Conservation (phyloP, 441 rosid genomes). For the Aquilaria agallochum region DNA sequence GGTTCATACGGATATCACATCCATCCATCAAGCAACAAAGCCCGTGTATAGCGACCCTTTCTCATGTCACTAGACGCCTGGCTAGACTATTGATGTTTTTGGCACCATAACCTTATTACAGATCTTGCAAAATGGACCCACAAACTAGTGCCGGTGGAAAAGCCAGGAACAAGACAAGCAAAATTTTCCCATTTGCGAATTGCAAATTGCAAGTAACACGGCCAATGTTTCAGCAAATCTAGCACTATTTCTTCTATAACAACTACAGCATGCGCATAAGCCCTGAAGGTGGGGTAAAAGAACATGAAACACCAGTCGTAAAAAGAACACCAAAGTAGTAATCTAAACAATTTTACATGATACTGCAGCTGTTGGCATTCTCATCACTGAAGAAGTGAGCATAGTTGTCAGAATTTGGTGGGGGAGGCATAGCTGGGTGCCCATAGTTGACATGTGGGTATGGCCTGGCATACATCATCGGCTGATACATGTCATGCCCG, state of each 20-base stretch:
- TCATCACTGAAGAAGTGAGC: slow-evolving; percentile 85
- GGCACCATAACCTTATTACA: not conserved
- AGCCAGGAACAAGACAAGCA: not conserved
- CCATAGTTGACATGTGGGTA: slow-evolving; percentile 55
- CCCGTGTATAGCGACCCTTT: too few relatives aligned
- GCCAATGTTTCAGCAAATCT: slow-evolving; percentile 7
- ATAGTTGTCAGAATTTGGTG: slow-evolving; percentile 45
- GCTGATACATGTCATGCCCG: slow-evolving; percentile 77
- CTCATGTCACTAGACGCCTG: too few relatives aligned
- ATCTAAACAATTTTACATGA: slow-evolving; percentile 51
- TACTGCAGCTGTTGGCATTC: slow-evolving; percentile 75
- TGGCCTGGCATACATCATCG: slow-evolving; percentile 80
- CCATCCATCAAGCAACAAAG: too few relatives aligned
- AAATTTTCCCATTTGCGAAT: slow-evolving; percentile 3
- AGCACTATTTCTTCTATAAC: slow-evolving; percentile 17
- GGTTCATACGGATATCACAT: too few relatives aligned
- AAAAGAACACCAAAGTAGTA: slow-evolving; percentile 9
- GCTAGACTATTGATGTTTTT: too few relatives aligned
- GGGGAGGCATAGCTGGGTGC: slow-evolving; percentile 46
- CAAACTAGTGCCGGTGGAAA: not conserved
- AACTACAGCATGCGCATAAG: slow-evolving; percentile 12
- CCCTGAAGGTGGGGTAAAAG: not conserved
- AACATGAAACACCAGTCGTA: slow-evolving; percentile 19
- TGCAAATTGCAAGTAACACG: slow-evolving; percentile 1
- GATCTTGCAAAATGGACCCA: too few relatives aligned